Conservation (phyloP, 805 yeast species). For the Alloascoidea africana region DNA sequence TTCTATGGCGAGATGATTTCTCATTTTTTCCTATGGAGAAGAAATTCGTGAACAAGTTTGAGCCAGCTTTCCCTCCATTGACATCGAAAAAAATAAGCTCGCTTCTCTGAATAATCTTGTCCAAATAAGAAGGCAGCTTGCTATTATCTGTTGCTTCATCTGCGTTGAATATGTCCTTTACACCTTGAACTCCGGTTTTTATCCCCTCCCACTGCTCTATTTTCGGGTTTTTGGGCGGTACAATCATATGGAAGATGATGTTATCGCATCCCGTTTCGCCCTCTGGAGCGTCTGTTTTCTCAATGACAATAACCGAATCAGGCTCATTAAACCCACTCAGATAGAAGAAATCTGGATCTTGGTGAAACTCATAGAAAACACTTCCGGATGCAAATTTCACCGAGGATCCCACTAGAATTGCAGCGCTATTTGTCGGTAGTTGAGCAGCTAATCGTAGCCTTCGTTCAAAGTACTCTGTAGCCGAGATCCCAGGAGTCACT, state of each 20-base stretch:
- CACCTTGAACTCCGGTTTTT: conserved; percentile 78
- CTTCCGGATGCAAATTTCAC: conserved; percentile 77
- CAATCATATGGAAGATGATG: conserved; percentile 59
- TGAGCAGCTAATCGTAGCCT: conserved; percentile 40
- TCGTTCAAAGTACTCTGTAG: conserved; percentile 67
- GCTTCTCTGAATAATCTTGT: conserved; percentile 30
- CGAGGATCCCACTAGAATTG: conserved; percentile 58
- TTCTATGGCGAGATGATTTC: conserved; percentile 3
- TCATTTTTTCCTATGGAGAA: background rate
- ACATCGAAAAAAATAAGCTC: conserved; percentile 40
- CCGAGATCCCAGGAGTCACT: conserved; percentile 77
- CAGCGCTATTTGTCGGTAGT: conserved; percentile 50
- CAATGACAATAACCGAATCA: conserved; percentile 50
- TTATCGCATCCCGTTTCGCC: conserved; percentile 20
- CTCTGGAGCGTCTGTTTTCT: conserved; percentile 37
- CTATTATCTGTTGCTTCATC: conserved; percentile 38
- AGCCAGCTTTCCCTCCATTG: background rate
- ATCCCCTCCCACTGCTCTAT: conserved; percentile 94
- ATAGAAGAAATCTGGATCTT: conserved; percentile 76
- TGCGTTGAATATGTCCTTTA: conserved; percentile 72
- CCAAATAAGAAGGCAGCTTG: conserved; percentile 26
- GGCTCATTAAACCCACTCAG: conserved; percentile 92
- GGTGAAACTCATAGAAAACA: conserved; percentile 87
- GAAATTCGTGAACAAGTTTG: background rate
- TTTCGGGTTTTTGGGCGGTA: conserved; percentile 65